Evolutionary conservation across 441 rosid species (phyloP).

Genomic region (Macaranga tanarius): DNA sequence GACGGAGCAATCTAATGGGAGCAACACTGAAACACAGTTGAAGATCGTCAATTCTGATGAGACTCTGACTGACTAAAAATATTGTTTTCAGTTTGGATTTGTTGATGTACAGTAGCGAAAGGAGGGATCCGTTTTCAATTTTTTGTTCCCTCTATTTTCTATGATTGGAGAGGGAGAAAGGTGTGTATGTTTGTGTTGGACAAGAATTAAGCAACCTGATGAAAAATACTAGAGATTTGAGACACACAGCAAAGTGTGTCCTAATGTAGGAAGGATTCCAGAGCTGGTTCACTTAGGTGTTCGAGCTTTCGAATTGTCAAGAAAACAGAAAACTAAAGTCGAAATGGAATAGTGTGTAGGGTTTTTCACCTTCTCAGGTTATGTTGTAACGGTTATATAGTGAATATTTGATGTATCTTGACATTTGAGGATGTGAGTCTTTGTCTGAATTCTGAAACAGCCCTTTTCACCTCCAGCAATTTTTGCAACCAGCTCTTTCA

Average conservation of each 20-base stretch:
- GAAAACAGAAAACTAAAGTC: background rate
- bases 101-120: slow-evolving; percentile 28
- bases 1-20: slow-evolving; percentile 34
- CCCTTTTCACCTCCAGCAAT: no score
- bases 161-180: background rate
- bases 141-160: background rate
- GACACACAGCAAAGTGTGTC: background rate
- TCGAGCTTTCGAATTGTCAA: slow-evolving; percentile 3
- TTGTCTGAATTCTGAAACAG: background rate
- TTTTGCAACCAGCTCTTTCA: no score
- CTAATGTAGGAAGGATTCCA: background rate
- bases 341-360: background rate
- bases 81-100: slow-evolving; percentile 13
- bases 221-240: background rate
- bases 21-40: background rate
- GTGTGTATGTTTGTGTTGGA: background rate
- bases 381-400: background rate
- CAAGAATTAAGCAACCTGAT: background rate
- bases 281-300: background rate
- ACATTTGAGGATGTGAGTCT: slow-evolving; percentile 1
- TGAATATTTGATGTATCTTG: background rate
- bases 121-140: background rate
- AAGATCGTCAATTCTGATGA: slow-evolving; percentile 7
- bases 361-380: background rate
- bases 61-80: slow-evolving; percentile 24